Evolutionary conservation across 1,139 yeast species (phyloP).

Genomic region (Kluyveromyces sp.): DNA sequence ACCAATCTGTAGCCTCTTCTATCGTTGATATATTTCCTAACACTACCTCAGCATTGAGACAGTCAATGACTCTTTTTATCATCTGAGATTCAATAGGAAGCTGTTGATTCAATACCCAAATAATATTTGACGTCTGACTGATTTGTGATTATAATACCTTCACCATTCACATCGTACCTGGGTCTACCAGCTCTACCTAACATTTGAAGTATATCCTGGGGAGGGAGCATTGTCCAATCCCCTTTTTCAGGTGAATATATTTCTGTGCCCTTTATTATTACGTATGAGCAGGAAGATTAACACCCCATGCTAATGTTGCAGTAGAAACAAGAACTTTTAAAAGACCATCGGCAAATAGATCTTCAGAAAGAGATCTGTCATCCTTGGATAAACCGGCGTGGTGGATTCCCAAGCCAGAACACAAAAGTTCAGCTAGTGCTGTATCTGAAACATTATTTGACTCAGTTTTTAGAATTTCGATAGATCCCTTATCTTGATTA

Average conservation of each 20-base stretch:
- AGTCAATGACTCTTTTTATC: constrained; percentile 62
- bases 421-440: constrained; percentile 53
- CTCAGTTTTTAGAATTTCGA: constrained; percentile 57
- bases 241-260: constrained; percentile 89
- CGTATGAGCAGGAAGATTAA: constrained; percentile 92
- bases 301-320: constrained; percentile 98
- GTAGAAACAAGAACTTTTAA: constrained; percentile 81
- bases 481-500: constrained; percentile 48
- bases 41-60: constrained; percentile 80
- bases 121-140: constrained; percentile 84
- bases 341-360: constrained; percentile 80
- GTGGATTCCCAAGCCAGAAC: constrained; percentile 80
- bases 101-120: constrained; percentile 73
- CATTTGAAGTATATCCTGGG: constrained; percentile 94
- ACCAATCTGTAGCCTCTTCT: constrained; percentile 70
- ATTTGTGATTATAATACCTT: constrained; percentile 86
- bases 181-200: constrained; percentile 97
- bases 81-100: constrained; percentile 89
- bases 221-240: constrained; percentile 78
- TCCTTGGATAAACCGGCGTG: constrained; percentile 81
- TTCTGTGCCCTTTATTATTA: constrained; percentile 90
- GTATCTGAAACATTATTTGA: constrained; percentile 47
- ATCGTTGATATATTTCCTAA: constrained; percentile 56
- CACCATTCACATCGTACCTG: constrained; percentile 84
- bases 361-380: constrained; percentile 77